These are phyloP conservation scores for Pleurotus djamor DNA, from an alignment of 768 basidiomycete species.

Conservation along the genomic window DNA sequence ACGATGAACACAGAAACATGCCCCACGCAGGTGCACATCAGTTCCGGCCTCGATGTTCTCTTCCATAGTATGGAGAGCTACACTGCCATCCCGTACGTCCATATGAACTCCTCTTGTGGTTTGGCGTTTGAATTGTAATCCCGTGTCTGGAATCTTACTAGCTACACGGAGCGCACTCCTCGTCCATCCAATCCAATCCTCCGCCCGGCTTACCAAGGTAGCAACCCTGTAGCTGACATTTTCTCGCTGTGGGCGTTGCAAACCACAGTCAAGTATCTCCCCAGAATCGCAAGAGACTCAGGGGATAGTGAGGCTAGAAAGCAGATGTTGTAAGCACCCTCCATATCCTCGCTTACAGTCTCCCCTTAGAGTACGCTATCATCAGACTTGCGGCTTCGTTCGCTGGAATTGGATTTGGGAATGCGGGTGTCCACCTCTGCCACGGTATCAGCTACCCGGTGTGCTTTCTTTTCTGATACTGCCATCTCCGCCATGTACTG, in stretches of 20 bases:
- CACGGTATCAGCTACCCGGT: constrained; percentile 91
- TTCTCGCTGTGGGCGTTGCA: constrained; percentile 94
- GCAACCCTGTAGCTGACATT: constrained; percentile 93
- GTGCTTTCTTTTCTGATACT: constrained; percentile 14
- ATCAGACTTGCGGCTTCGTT: constrained; percentile 85
- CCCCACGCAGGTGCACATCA: constrained; percentile 90
- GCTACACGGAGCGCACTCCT: constrained; percentile 89
- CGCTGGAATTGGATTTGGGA: constrained; percentile 94
- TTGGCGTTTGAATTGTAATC: background rate
- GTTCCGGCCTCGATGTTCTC: constrained; percentile 91
- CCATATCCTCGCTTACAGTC: background rate
- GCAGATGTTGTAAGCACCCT: constrained; percentile 78
- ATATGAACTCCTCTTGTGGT: background rate
- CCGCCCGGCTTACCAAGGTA: constrained; percentile 91
- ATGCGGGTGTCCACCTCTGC: constrained; percentile 89
- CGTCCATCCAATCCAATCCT: constrained; percentile 88
- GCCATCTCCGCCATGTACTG: background rate
- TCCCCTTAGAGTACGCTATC: constrained; percentile 1
- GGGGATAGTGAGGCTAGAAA: constrained; percentile 81
- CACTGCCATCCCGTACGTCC: constrained; percentile 84
- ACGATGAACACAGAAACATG: constrained; percentile 90
- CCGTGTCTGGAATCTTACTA: constrained; percentile 20
- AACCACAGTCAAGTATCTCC: constrained; percentile 86
- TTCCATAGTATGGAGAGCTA: constrained; percentile 97
- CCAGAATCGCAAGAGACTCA: constrained; percentile 76